phyloP scores from a whole-genome alignment of 257 asterid genomes.

The Thymus quinquecostatus region DNA sequence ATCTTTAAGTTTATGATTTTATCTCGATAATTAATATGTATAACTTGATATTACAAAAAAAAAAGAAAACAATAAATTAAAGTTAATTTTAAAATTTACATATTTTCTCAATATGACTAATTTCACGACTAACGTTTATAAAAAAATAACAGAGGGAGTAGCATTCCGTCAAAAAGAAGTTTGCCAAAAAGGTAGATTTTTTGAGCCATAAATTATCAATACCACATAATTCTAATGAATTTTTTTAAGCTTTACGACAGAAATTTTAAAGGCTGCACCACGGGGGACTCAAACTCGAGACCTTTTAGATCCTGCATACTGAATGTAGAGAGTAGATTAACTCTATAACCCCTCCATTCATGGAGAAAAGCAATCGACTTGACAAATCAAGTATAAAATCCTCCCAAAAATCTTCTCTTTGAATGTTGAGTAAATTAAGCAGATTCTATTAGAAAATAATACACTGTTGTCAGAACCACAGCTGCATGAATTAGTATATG shows the following conservation, averaged over 20 bases:
- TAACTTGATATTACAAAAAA: too few species aligned
- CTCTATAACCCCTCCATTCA: background rate
- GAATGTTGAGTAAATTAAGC: slow-evolving; percentile 20
- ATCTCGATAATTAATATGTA: too few species aligned
- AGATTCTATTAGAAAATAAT: slow-evolving; percentile 20
- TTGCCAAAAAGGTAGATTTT: background rate
- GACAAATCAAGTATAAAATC: background rate
- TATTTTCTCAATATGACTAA: too few species aligned
- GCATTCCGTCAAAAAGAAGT: background rate
- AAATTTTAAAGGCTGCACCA: too few species aligned
- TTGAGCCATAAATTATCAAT: background rate
- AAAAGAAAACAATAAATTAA: too few species aligned
- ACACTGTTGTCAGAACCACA: slow-evolving; percentile 9
- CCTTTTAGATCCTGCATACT: background rate
- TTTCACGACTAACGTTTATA: too few species aligned
- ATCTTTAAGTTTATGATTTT: too few species aligned
- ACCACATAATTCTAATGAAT: background rate
- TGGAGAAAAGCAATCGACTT: slow-evolving; percentile 18
- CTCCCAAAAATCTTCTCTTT: background rate
- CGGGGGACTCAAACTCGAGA: too few species aligned
- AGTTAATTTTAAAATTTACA: too few species aligned
- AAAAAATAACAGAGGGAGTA: too few species aligned
- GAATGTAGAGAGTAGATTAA: background rate
- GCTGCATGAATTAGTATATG: slow-evolving; percentile 23
- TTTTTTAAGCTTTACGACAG: background rate